Conservation (phyloP, 495 filamentous ascomycete species). For the Neurospora tetrasperma region DNA sequence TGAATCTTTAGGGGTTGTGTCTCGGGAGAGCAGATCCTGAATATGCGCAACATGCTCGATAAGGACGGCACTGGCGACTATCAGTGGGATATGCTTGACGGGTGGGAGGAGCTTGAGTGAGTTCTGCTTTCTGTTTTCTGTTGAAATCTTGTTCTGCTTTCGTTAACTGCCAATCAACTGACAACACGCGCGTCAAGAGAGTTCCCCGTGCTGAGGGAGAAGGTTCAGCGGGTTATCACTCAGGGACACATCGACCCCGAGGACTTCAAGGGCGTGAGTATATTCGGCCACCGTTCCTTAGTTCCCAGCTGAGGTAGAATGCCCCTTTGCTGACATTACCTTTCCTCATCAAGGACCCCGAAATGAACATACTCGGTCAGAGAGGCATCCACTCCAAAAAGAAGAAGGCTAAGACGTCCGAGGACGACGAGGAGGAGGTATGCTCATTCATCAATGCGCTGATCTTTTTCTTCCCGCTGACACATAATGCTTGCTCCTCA, state of each 20-base stretch:
- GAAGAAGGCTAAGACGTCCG: constrained; percentile 20
- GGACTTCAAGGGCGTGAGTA: constrained; percentile 68
- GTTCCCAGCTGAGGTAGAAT: not conserved
- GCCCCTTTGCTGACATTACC: constrained; percentile 3
- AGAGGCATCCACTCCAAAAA: constrained; percentile 49
- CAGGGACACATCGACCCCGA: constrained; percentile 65
- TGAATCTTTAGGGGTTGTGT: constrained; percentile 59
- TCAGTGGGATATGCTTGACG: constrained; percentile 47
- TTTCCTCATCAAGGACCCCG: constrained; percentile 43
- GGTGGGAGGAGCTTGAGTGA: constrained; percentile 57
- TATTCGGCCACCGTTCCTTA: not conserved
- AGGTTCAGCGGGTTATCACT: constrained; percentile 50
- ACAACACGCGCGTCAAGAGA: constrained; percentile 8
- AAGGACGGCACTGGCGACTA: constrained; percentile 23
- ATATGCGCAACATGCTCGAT: constrained; percentile 39
- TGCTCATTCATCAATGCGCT: not conserved
- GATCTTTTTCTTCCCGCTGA: not conserved
- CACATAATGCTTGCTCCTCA: not conserved
- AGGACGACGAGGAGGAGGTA: constrained; percentile 21
- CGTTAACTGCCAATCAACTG: not conserved
- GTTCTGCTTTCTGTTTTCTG: constrained; percentile 4
- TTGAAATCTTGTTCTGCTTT: no score
- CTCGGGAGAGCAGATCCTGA: constrained; percentile 51
- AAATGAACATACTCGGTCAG: constrained; percentile 56
- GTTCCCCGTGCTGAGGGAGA: constrained; percentile 45